Percentiles rank a stretch among this genome's conserved stretches.
Conservation (phyloP, 306 rosid species). For the Astragalus glycyphyllos region DNA sequence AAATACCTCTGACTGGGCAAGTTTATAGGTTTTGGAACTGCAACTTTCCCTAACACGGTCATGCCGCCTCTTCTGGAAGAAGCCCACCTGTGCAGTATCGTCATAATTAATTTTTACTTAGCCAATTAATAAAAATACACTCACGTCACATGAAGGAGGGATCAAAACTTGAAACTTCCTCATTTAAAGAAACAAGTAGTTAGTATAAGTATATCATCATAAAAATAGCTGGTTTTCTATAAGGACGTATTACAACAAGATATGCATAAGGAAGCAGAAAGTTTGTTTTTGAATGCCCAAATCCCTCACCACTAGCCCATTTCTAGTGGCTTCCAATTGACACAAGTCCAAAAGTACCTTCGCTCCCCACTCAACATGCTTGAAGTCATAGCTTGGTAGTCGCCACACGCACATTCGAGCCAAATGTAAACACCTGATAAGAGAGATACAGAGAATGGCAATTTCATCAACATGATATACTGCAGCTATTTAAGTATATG, state of each 20-base stretch:
- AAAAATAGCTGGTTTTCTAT: too few relatives aligned
- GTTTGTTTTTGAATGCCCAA: too few relatives aligned
- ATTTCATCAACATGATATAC: conserved; percentile 34
- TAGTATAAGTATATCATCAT: too few relatives aligned
- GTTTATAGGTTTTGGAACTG: conserved; percentile 92
- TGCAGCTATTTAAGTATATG: not conserved
- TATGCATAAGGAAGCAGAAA: too few relatives aligned
- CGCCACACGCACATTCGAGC: conserved; percentile 76
- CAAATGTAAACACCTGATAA: conserved; percentile 59
- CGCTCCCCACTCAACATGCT: conserved; percentile 86
- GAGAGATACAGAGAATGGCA: conserved; percentile 5
- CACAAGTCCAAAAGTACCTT: conserved; percentile 60
- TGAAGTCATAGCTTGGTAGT: conserved; percentile 85
- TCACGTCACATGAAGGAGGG: too few relatives aligned
- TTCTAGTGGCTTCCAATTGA: conserved; percentile 13
- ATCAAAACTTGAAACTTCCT: too few relatives aligned
- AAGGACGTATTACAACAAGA: too few relatives aligned
- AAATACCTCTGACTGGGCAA: conserved; percentile 97
- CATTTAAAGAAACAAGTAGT: too few relatives aligned
- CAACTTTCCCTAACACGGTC: conserved; percentile 95
- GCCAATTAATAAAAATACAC: not conserved
- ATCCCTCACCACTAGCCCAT: conserved; percentile 11
- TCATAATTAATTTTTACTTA: conserved; percentile 28
- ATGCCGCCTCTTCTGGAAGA: conserved; percentile 88
- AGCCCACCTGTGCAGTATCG: conserved; percentile 64